These are phyloP conservation scores for Fonsecaea multimorphosa DNA, from an alignment of 2,329 filamentous ascomycete genomes.

Conservation along the genomic window DNA sequence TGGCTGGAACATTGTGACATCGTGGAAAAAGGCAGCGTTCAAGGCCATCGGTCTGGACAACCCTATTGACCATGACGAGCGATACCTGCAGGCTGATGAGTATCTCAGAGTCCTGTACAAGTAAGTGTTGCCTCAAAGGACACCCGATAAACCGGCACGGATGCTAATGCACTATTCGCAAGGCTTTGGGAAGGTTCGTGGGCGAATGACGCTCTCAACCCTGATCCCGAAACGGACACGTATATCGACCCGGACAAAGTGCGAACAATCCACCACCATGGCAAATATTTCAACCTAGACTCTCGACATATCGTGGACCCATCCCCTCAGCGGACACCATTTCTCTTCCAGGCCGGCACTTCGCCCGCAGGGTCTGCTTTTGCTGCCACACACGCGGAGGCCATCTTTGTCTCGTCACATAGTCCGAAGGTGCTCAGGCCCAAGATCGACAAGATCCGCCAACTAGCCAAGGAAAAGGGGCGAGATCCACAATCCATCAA, in stretches of 20 bases:
- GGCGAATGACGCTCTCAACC: constrained; percentile 63
- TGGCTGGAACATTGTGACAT: constrained; percentile 72
- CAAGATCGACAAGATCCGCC: constrained; percentile 61
- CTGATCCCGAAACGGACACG: constrained; percentile 60
- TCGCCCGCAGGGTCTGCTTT: constrained; percentile 64
- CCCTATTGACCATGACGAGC: constrained; percentile 66
- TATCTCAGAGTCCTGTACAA: constrained; percentile 69
- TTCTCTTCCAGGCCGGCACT: constrained; percentile 66
- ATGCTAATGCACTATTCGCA: neutral
- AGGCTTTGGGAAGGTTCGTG: constrained; percentile 64
- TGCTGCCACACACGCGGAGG: constrained; percentile 65
- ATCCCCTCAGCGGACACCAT: constrained; percentile 63
- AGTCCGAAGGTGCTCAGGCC: constrained; percentile 57
- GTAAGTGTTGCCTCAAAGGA: constrained; percentile 42
- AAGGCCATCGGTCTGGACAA: constrained; percentile 66
- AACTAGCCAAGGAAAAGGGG: constrained; percentile 57
- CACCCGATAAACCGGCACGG: neutral
- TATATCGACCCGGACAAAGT: constrained; percentile 66
- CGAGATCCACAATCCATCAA: constrained; percentile 64
- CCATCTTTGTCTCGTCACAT: constrained; percentile 65
- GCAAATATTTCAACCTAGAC: constrained; percentile 57
- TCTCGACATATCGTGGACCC: constrained; percentile 59
- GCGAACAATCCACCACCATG: constrained; percentile 65
- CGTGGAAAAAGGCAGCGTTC: constrained; percentile 67
- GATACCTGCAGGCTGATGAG: constrained; percentile 67